Percentiles rank a stretch among this genome's conserved stretches.
Evolutionary conservation across 176 grass and related monocot species (phyloP).

Genomic region (Otatea glauca): DNA sequence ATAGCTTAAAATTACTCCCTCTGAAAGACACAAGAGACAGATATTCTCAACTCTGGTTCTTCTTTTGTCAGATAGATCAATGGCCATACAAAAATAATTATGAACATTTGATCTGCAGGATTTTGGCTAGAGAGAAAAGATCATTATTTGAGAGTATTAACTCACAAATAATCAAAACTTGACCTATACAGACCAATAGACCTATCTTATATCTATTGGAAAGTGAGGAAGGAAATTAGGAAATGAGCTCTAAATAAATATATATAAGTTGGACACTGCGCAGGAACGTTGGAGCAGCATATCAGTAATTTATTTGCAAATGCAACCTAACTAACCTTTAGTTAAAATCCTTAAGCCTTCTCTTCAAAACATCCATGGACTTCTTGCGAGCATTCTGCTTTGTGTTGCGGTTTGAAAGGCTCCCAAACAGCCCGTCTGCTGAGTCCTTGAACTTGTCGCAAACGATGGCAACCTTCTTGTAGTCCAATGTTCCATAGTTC

Average conservation of each 20-base stretch:
- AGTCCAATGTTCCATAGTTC: conserved; percentile 82
- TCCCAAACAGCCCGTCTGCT: conserved; percentile 71
- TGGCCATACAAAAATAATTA: background rate
- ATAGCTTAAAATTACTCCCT: background rate
- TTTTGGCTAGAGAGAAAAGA: background rate
- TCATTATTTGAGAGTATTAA: background rate
- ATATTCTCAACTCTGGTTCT: conserved; percentile 1
- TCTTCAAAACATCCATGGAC: conserved; percentile 84
- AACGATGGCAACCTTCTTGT: conserved; percentile 75
- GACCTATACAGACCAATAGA: background rate
- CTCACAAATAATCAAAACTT: background rate
- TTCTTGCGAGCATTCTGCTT: conserved; percentile 82
- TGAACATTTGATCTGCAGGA: conserved; percentile 10
- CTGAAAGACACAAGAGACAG: background rate
- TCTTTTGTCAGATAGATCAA: conserved; percentile 1
- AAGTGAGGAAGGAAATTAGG: background rate
- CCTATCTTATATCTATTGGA: background rate
- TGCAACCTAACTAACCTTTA: background rate
- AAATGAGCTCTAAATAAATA: background rate
- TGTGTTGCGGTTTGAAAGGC: conserved; percentile 73
- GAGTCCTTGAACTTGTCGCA: conserved; percentile 93
- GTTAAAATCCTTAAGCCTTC: conserved; percentile 7
- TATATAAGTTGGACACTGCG: background rate
- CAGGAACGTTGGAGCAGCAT: background rate
- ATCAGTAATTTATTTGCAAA: background rate